Conservation (phyloP, 1,284 basidiomycete species). For the Pseudozyma pruni region DNA sequence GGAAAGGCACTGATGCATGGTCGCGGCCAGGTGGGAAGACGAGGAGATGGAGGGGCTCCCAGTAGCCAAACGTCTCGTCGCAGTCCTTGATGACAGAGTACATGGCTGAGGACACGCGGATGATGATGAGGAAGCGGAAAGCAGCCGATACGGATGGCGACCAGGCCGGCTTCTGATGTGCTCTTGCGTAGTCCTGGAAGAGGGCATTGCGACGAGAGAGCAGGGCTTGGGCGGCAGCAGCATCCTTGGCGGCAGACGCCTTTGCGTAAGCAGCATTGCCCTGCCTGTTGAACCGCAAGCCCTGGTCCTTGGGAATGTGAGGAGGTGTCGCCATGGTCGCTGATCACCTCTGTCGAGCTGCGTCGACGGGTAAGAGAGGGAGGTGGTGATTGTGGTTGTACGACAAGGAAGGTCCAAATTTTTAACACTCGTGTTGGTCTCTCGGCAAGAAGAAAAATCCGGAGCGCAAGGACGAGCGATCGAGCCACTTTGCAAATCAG, state of each 20-base stretch:
- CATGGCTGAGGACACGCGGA: slow-evolving; percentile 87
- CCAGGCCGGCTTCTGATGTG: slow-evolving; percentile 45
- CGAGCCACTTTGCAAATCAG: slow-evolving; percentile 1
- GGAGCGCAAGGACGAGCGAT: slow-evolving; percentile 1
- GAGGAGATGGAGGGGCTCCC: slow-evolving; percentile 92
- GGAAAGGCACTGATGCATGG: slow-evolving; percentile 74
- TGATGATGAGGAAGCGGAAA: slow-evolving; percentile 81
- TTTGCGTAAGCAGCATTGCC: slow-evolving; percentile 32
- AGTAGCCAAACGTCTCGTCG: slow-evolving; percentile 95
- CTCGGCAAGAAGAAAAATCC: slow-evolving; percentile 7
- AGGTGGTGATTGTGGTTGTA: too few relatives aligned
- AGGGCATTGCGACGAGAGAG: slow-evolving; percentile 45
- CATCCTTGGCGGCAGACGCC: slow-evolving; percentile 32
- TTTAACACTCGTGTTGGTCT: too few relatives aligned
- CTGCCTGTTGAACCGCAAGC: slow-evolving; percentile 40
- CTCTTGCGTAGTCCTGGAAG: slow-evolving; percentile 36
- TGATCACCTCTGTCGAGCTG: background rate
- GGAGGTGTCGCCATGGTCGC: slow-evolving; percentile 24
- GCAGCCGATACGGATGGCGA: slow-evolving; percentile 75
- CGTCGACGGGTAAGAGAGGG: background rate
- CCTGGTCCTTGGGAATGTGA: slow-evolving; percentile 28
- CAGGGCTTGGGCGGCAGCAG: slow-evolving; percentile 35
- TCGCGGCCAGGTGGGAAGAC: slow-evolving; percentile 69
- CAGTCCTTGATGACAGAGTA: slow-evolving; percentile 95
- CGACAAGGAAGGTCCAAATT: too few relatives aligned